phyloP scores from a whole-genome alignment of 2,329 filamentous ascomycete species.

The Aspergillus versicolor region DNA sequence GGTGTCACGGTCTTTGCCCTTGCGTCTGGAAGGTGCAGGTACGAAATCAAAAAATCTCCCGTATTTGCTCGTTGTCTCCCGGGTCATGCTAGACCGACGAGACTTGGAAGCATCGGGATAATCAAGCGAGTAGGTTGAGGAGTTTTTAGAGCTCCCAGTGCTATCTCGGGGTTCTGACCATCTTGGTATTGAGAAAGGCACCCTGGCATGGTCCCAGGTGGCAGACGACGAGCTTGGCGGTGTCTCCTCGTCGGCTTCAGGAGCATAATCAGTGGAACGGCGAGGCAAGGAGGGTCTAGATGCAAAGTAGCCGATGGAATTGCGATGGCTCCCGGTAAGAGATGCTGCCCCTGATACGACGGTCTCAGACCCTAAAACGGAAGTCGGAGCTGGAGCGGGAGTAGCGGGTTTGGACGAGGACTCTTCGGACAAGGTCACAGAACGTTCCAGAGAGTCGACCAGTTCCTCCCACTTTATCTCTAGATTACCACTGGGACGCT shows the following conservation, averaged over 20 bases:
- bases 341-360: slow-evolving; percentile 29
- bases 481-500: slow-evolving; percentile 46
- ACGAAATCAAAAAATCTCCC: slow-evolving; percentile 45
- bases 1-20: slow-evolving; percentile 41
- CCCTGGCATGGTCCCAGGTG: slow-evolving; percentile 43
- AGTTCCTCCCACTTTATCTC: slow-evolving; percentile 52
- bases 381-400: slow-evolving; percentile 30
- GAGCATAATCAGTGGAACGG: slow-evolving; percentile 38
- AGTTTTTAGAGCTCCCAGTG: slow-evolving; percentile 47
- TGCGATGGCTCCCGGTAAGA: slow-evolving; percentile 36
- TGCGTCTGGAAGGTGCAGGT: slow-evolving; percentile 41
- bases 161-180: slow-evolving; percentile 43
- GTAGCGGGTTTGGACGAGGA: slow-evolving; percentile 36
- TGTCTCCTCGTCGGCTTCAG: slow-evolving; percentile 44
- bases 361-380: slow-evolving; percentile 30
- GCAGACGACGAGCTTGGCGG: slow-evolving; percentile 45
- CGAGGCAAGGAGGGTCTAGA: slow-evolving; percentile 38
- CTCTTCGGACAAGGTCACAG: slow-evolving; percentile 43
- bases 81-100: slow-evolving; percentile 39
- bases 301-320: slow-evolving; percentile 43
- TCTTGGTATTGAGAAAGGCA: slow-evolving; percentile 41
- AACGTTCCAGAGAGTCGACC: slow-evolving; percentile 48
- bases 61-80: slow-evolving; percentile 42
- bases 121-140: slow-evolving; percentile 47
- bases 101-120: slow-evolving; percentile 36